Evolutionary conservation across 148 eudicot genomes (phyloP).

Genomic region (Polygonum maritimum): DNA sequence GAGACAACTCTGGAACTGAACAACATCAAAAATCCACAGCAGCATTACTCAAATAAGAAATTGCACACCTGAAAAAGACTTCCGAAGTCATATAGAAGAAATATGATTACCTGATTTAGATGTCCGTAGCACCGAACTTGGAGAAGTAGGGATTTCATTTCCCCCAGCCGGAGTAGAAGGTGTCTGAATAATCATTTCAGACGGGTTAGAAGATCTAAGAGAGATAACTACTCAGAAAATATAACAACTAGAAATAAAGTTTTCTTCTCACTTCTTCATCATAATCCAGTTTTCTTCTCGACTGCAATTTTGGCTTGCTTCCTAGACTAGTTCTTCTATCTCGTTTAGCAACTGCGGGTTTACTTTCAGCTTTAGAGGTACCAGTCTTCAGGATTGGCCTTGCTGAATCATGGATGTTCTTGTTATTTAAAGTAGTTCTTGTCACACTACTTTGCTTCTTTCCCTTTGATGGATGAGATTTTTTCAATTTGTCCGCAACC

Average conservation of each 20-base stretch:
- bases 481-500: no score
- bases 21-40: no score
- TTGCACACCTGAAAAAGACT: not conserved
- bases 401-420: no score
- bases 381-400: no score
- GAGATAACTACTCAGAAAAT: not conserved
- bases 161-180: not conserved
- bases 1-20: no score
- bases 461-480: no score
- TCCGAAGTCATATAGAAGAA: not conserved
- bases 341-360: not conserved
- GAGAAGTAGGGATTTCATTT: not conserved
- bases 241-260: no score
- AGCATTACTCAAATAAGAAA: no score
- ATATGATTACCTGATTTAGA: slow-evolving; percentile 9
- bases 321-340: not conserved
- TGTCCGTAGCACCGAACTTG: not conserved
- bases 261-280: no score
- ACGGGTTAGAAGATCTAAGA: not conserved
- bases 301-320: not conserved
- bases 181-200: not conserved
- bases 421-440: no score
- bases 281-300: not conserved
- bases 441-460: no score
- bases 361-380: no score